A percentile compares a stretch with the other conserved stretches of the same genome.
phyloP scores from a whole-genome alignment of 106 monocot genomes.

The Xerophyta viscosa region DNA sequence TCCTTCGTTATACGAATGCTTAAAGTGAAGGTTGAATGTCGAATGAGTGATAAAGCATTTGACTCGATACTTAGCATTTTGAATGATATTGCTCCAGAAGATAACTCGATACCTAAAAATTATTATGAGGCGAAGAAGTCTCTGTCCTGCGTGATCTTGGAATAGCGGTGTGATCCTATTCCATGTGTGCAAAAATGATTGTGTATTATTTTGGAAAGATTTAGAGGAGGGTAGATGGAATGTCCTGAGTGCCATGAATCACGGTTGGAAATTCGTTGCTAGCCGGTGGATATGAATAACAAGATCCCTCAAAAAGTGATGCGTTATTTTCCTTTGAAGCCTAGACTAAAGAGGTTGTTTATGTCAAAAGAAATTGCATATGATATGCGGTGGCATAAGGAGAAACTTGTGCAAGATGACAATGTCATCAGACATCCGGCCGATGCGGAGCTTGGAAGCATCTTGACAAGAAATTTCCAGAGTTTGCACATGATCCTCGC shows the following conservation, averaged over 20 bases:
- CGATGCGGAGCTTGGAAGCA: neutral
- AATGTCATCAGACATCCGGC: neutral
- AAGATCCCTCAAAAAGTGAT: neutral
- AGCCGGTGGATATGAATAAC: neutral
- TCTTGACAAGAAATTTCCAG: neutral
- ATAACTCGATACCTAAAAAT: neutral
- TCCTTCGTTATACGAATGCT: too few species aligned
- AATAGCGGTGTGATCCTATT: neutral
- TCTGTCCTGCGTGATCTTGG: neutral
- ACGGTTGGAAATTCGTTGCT: neutral
- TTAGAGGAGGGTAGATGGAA: neutral
- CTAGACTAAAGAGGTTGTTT: slow-evolving; percentile 2
- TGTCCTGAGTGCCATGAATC: neutral
- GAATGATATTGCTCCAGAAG: neutral
- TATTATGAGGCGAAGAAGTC: slow-evolving; percentile 1
- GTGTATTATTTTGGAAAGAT: neutral
- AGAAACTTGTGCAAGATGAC: neutral
- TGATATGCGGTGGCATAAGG: slow-evolving; percentile 2
- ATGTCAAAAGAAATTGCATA: slow-evolving; percentile 5
- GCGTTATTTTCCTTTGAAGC: slow-evolving; percentile 2
- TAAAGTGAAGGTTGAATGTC: too few species aligned
- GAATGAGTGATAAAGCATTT: too few species aligned
- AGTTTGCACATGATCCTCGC: neutral
- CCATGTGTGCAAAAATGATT: neutral
- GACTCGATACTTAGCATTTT: too few species aligned